A percentile compares a stretch with the other conserved stretches of the same genome.
phyloP scores from a whole-genome alignment of 306 rosid species.

The Malus sieversii region DNA sequence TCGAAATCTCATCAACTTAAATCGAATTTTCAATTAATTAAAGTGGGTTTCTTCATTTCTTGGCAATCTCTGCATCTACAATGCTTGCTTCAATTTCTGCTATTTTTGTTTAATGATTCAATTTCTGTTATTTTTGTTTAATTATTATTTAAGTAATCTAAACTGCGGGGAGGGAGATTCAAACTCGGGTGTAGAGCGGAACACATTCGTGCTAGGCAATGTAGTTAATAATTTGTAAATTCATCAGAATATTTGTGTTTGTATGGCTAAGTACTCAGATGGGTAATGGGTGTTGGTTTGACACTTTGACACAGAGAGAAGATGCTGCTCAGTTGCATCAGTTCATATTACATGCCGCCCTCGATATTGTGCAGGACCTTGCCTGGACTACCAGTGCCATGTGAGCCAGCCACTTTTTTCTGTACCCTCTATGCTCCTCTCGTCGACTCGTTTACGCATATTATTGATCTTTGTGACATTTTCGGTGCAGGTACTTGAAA shows the following conservation, averaged over 20 bases:
- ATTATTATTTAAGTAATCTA: too few relatives aligned
- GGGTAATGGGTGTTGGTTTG: not conserved
- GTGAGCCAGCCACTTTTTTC: conserved; percentile 38
- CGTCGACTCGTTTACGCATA: not conserved
- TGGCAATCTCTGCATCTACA: not conserved
- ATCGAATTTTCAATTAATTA: not conserved
- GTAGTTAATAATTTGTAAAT: not conserved
- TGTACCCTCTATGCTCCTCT: not conserved
- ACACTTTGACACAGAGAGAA: conserved; percentile 65
- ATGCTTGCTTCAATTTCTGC: not conserved
- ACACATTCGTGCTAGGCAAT: too few relatives aligned
- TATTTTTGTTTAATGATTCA: not conserved
- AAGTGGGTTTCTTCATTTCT: not conserved
- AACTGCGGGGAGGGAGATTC: not conserved
- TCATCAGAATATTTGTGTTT: not conserved
- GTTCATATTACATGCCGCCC: conserved; percentile 87
- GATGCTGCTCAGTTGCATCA: conserved; percentile 98
- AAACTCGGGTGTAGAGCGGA: not conserved
- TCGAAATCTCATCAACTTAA: not conserved
- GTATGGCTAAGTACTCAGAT: not conserved
- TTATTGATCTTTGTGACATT: conserved; percentile 7
- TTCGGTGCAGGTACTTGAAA: conserved; percentile 83
- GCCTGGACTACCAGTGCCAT: conserved; percentile 99
- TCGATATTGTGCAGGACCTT: conserved; percentile 94
- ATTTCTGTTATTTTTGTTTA: not conserved